Evolutionary conservation across 768 basidiomycete genomes (phyloP), one percentile per base, ranked within the genome.

Genomic region (Tricholoma matsutake): DNA sequence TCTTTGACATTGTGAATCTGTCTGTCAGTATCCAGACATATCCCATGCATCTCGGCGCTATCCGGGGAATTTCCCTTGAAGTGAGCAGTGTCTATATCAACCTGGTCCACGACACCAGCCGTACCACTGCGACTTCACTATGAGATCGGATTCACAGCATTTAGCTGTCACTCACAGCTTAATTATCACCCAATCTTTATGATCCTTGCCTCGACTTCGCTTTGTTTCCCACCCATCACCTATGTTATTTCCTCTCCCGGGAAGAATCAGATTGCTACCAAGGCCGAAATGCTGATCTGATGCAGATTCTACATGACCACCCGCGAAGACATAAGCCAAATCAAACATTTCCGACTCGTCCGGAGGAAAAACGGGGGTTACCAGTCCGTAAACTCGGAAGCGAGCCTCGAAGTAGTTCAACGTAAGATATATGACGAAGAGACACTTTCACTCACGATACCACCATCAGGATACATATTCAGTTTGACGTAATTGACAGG

Each of bases 191-290:
- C 94, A 98, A 67, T 98, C 96, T 52, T 86, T 91, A 74, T 95
- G 94, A 39, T 83, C 93, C 57, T 82, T 82, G 45, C 76, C 79
- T 57, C 92, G 81, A 68, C 91, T 96, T 62, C 97, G 82, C 71
- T 91, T 94, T 3, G 96, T 98, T 76, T 99, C 97, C 97, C 97
- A 99, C 4, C 97, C 97, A 69, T 97, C 96, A 4, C 95, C 87
- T 94, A 99, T 99, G 68, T 96, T 89, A 70, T 87, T 88, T 28
- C 92, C 96, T 73, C 96, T 77, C 29, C 96, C 96, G 1, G 96
- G 96, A 39, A 97, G 78, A 52, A 98, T 86, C 62, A 99, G 77
- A 72, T 99, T 98, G 3, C 88, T 83, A 3, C 95, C 96, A 9
- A 91, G 84, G 20, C 95, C 96, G 67, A 92, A 99, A 76, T 99